Conservation (phyloP, 2,329 filamentous ascomycete genomes). For the Fulvia fulva region DNA sequence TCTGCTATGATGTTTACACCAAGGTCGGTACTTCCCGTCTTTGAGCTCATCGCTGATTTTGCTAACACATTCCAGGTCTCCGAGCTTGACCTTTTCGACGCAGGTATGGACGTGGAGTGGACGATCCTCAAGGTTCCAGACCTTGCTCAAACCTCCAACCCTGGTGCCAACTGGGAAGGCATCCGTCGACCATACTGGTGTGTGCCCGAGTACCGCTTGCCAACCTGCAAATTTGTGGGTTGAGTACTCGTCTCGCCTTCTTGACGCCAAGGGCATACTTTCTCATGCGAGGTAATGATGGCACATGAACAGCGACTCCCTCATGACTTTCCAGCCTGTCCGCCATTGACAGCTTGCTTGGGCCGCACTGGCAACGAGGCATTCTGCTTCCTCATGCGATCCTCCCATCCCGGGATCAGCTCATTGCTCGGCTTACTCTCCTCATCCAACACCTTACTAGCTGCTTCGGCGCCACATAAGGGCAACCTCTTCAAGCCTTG, state of each 20-base stretch:
- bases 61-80: slow-evolving; percentile 49
- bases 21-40: slow-evolving; percentile 47
- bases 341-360: slow-evolving; percentile 23
- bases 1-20: slow-evolving; percentile 95
- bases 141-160: slow-evolving; percentile 39
- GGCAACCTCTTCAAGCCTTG: slow-evolving; percentile 43
- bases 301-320: not conserved
- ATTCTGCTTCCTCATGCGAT: slow-evolving; percentile 14
- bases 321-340: slow-evolving; percentile 4
- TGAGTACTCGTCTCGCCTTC: slow-evolving; percentile 41
- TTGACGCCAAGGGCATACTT: too few species aligned
- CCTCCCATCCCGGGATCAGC: slow-evolving; percentile 35
- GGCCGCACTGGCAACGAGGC: slow-evolving; percentile 20
- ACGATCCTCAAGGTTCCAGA: slow-evolving; percentile 69
- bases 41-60: not conserved
- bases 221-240: slow-evolving; percentile 69
- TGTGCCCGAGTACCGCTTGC: slow-evolving; percentile 70
- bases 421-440: slow-evolving; percentile 40
- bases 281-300: not conserved
- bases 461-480: slow-evolving; percentile 39
- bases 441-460: slow-evolving; percentile 41
- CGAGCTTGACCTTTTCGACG: slow-evolving; percentile 85
- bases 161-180: slow-evolving; percentile 63
- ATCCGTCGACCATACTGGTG: slow-evolving; percentile 89
- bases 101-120: slow-evolving; percentile 87